Base-by-base conservation (phyloP, 331 rosid species). In the Malus hybrid region DNA sequence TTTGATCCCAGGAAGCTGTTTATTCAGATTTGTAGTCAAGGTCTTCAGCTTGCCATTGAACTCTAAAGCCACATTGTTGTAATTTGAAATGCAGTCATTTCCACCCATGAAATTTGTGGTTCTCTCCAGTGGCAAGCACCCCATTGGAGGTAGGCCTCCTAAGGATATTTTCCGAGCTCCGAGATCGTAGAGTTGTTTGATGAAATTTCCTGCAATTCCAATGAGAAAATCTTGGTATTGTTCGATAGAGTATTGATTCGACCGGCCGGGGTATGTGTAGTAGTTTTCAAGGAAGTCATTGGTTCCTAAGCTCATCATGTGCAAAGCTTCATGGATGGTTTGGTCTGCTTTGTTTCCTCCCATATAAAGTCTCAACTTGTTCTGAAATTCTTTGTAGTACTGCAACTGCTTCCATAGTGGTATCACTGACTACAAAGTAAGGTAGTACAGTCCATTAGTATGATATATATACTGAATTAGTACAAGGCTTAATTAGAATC, bases 81-180 rank as follows among this genome's bases (percentile, higher is more conserved):
- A 89, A 0, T 39, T 78, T 3, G 75, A 46, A 59, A 80, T 50
- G 77, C 99, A 94, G 6, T 48, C 82, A 72, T 80, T 80, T 52
- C 89, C 82, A 14, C 86, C 90, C n/a, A 79, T 34, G 55, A 90
- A 0, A 34, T 90, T 94, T 16, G 86, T 83, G 57, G 97, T 83
- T 56, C 99, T 88, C 73, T 94, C 99, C 75, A 94, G 57, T 5
- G 99, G 99, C 77, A 94, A 75, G 81, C 97, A 94, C n/a, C 99
- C 99, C 99, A 94, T 94, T 2, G 99, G 99, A 64, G 97, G 97
- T 18, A 94, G 68, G n/a, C 99, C 99, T 63, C 99, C 99, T 0
- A 94, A 81, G 57, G 99, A 92, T 16, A 94, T 86, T 80, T 87
- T 94, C 63, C 99, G 75, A 56, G 96, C 99, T 10, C 99, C 99